Percentiles rank a stretch among this genome's conserved stretches.
Conservation (phyloP, 2,329 filamentous ascomycete species). For the Calonectria hongkongensis region DNA sequence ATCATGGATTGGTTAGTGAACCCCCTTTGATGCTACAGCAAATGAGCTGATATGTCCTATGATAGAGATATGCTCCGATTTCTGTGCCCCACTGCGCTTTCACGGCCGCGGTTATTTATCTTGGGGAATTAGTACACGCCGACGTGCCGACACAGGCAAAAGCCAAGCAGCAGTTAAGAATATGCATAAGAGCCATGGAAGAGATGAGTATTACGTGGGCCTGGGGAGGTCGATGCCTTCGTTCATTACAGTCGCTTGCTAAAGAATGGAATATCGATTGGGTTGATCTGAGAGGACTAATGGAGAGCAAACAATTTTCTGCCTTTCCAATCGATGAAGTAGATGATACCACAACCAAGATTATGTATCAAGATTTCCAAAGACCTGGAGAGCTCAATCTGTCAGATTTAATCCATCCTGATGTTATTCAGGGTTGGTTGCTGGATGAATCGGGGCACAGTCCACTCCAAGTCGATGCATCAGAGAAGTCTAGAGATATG, state of each 20-base stretch:
- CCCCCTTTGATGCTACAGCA: neutral
- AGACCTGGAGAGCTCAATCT: neutral
- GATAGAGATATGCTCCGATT: neutral
- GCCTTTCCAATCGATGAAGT: neutral
- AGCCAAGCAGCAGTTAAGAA: neutral
- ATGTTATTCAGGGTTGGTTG: neutral
- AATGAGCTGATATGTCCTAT: neutral
- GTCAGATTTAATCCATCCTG: neutral
- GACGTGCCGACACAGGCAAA: neutral
- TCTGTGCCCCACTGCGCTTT: neutral
- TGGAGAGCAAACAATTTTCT: neutral
- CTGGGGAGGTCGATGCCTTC: neutral
- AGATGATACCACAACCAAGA: neutral
- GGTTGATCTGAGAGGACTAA: neutral
- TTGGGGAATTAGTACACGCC: neutral
- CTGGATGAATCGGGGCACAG: no score
- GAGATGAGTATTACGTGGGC: neutral
- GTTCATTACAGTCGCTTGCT: neutral
- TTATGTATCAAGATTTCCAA: neutral
- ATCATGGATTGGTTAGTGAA: neutral
- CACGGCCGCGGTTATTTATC: neutral
- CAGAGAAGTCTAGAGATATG: no score
- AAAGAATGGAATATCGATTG: neutral
- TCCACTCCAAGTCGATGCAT: no score
- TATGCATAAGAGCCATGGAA: neutral